These are phyloP conservation scores for Emmonsiellopsis sp. DNA, from an alignment of 2,329 filamentous ascomycete genomes.

Conservation along the genomic window DNA sequence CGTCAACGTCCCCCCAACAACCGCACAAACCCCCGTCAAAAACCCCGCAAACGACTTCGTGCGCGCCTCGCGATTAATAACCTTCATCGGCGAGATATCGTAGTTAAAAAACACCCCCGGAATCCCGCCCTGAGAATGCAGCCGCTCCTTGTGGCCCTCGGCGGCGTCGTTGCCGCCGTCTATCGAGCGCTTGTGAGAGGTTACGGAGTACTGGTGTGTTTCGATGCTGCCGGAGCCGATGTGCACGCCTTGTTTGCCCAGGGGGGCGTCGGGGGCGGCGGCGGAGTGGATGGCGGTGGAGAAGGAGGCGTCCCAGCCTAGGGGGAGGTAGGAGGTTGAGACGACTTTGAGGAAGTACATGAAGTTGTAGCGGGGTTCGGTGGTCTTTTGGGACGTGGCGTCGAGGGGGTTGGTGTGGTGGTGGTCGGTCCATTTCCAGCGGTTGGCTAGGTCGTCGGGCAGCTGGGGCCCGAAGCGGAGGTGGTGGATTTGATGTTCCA, in stretches of 20 bases:
- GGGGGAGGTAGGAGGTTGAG: slow-evolving; percentile 83
- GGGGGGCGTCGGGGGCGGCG: slow-evolving; percentile 47
- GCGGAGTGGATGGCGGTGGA: slow-evolving; percentile 28
- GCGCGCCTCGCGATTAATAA: slow-evolving; percentile 89
- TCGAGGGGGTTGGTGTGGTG: slow-evolving; percentile 83
- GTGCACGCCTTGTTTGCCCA: slow-evolving; percentile 62
- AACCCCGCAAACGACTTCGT: slow-evolving; percentile 87
- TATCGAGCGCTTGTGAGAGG: slow-evolving; percentile 86
- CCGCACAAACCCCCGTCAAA: slow-evolving; percentile 85
- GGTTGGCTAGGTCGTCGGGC: slow-evolving; percentile 57
- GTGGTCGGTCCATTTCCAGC: slow-evolving; percentile 72
- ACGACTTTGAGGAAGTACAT: slow-evolving; percentile 99
- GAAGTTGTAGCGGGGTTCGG: slow-evolving; percentile 82
- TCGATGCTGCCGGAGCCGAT: slow-evolving; percentile 71
- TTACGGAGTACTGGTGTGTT: slow-evolving; percentile 97
- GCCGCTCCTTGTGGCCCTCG: slow-evolving; percentile 83
- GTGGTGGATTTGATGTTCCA: slow-evolving; percentile 79
- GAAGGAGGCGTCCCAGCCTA: slow-evolving; percentile 69
- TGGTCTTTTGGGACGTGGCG: slow-evolving; percentile 63
- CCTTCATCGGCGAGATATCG: slow-evolving; percentile 99
- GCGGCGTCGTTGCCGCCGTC: slow-evolving; percentile 72
- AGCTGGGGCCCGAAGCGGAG: slow-evolving; percentile 90
- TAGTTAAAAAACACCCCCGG: slow-evolving; percentile 98
- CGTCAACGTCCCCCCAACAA: slow-evolving; percentile 89
- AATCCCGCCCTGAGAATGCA: slow-evolving; percentile 85